phyloP scores from a whole-genome alignment of 768 basidiomycete genomes.

The Solioccasus polychromus region DNA sequence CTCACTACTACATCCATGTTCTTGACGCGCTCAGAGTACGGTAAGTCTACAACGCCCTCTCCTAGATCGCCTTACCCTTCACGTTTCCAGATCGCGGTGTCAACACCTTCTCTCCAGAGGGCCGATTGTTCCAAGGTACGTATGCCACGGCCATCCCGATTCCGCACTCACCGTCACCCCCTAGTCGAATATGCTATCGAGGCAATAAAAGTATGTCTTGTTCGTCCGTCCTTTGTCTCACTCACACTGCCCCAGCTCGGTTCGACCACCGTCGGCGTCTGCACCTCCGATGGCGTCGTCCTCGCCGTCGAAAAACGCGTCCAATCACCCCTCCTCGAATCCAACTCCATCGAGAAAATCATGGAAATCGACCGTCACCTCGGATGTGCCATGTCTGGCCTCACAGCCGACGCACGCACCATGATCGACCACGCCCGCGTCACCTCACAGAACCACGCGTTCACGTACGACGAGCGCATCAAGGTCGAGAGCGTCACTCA shows the following conservation, averaged over 20 bases:
- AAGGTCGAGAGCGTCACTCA: slow-evolving; percentile 98
- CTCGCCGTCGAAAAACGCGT: slow-evolving; percentile 98
- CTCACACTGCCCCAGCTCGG: slow-evolving; percentile 63
- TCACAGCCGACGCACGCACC: slow-evolving; percentile 97
- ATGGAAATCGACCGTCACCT: slow-evolving; percentile 99
- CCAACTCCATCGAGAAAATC: slow-evolving; percentile 97
- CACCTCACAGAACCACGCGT: slow-evolving; percentile 91
- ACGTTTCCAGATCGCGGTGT: slow-evolving; percentile 79
- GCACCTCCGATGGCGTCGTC: slow-evolving; percentile 85
- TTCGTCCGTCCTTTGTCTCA: background rate
- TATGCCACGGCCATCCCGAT: background rate
- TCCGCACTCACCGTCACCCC: background rate
- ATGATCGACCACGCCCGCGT: slow-evolving; percentile 99
- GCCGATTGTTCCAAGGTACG: slow-evolving; percentile 99
- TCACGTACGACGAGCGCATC: slow-evolving; percentile 96
- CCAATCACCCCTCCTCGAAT: slow-evolving; percentile 92
- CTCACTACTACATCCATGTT: slow-evolving; percentile 66
- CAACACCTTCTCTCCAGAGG: slow-evolving; percentile 98
- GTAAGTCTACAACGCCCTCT: slow-evolving; percentile 33
- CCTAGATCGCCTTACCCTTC: background rate
- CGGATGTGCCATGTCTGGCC: slow-evolving; percentile 96
- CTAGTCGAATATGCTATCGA: slow-evolving; percentile 99
- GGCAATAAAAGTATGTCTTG: slow-evolving; percentile 80
- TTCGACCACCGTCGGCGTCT: slow-evolving; percentile 95
- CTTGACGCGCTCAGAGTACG: slow-evolving; percentile 94